phyloP scores from a whole-genome alignment of 768 basidiomycete genomes.

The Mycena indigotica region DNA sequence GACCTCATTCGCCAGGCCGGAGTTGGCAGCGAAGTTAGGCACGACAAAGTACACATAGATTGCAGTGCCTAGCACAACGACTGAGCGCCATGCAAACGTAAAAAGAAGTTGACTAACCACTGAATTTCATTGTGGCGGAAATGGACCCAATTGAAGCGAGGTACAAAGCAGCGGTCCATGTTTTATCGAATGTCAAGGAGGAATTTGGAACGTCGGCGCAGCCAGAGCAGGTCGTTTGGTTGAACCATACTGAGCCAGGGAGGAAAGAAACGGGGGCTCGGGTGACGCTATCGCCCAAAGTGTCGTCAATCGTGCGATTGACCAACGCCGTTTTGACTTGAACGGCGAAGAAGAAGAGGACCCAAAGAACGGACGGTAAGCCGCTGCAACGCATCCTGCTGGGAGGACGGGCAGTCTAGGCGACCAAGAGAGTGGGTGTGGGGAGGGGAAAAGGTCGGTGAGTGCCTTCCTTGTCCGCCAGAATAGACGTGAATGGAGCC shows the following conservation, averaged over 20 bases:
- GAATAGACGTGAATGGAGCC: too few relatives aligned
- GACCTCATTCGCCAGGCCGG: conserved; percentile 4
- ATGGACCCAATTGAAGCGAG: conserved; percentile 10
- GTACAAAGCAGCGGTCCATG: conserved; percentile 22
- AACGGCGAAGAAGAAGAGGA: neutral
- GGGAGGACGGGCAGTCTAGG: conserved; percentile 2
- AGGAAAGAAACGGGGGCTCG: conserved; percentile 15
- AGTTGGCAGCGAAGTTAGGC: conserved; percentile 15
- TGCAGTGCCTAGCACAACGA: conserved; percentile 10
- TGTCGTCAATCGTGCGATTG: conserved; percentile 28
- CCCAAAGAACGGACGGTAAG: conserved; percentile 10
- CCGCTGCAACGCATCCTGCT: conserved; percentile 15
- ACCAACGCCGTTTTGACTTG: neutral
- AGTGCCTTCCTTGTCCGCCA: conserved; percentile 5
- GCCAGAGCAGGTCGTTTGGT: conserved; percentile 14
- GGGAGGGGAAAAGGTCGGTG: too few relatives aligned
- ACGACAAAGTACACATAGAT: conserved; percentile 26
- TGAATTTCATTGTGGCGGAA: conserved; percentile 15
- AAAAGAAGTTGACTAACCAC: conserved; percentile 8
- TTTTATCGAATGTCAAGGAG: conserved; percentile 10
- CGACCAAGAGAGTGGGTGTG: neutral
- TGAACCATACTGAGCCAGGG: conserved; percentile 14
- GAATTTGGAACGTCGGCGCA: conserved; percentile 16
- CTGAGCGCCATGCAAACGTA: neutral
- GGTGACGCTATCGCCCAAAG: conserved; percentile 21